Percentiles rank a stretch among this genome's conserved stretches.
These are phyloP conservation scores for Fagopyrum homotropicum DNA, from an alignment of 148 eudicot species.

Conservation along the genomic window DNA sequence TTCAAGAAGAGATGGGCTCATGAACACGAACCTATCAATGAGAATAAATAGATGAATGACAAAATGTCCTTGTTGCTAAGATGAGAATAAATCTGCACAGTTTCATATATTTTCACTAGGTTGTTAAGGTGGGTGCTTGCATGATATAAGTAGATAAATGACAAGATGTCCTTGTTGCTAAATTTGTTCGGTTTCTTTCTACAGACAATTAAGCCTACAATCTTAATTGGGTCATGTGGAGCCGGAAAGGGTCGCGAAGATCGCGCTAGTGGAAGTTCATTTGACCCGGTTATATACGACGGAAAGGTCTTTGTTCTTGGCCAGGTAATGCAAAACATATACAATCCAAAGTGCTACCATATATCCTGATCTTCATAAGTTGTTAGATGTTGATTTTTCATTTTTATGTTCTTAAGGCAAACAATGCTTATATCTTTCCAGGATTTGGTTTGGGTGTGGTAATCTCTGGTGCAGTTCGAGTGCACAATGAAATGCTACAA, in stretches of 20 bases:
- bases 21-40: slow-evolving; percentile 63
- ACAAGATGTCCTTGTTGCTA: background rate
- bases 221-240: slow-evolving; percentile 85
- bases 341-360: background rate
- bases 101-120: slow-evolving; percentile 32
- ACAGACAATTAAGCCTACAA: slow-evolving; percentile 79
- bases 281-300: slow-evolving; percentile 67
- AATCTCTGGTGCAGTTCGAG: slow-evolving; percentile 88
- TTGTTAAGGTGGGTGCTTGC: slow-evolving; percentile 51
- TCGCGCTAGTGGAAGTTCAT: slow-evolving; percentile 92
- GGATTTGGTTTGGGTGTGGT: slow-evolving; percentile 88
- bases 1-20: slow-evolving; percentile 98
- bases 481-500: slow-evolving; percentile 77
- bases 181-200: background rate
- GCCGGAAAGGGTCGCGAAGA: slow-evolving; percentile 88
- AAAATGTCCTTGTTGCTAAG: no score
- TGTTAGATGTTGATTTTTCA: background rate
- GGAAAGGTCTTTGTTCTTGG: slow-evolving; percentile 68
- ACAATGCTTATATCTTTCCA: slow-evolving; percentile 93
- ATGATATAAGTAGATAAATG: background rate
- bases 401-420: slow-evolving; percentile 40
- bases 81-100: no score
- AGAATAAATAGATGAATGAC: no score
- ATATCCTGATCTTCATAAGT: no score
- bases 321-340: slow-evolving; percentile 41